A percentile compares a stretch with the other conserved stretches of the same genome.
phyloP scores from a whole-genome alignment of 2,329 filamentous ascomycete species.

The Calonectria ilicicola region DNA sequence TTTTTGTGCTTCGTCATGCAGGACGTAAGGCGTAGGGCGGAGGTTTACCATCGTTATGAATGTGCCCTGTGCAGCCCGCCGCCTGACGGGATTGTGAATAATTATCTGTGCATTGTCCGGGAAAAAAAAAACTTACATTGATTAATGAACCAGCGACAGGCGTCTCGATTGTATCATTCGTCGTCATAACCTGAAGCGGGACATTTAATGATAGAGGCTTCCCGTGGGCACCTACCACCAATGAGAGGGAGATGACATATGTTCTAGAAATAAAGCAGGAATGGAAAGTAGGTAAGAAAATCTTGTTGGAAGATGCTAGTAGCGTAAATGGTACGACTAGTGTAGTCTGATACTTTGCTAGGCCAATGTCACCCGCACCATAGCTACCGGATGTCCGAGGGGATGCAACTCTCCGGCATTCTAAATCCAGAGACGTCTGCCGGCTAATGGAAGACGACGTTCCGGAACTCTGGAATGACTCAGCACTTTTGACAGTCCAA shows the following conservation, averaged over 20 bases:
- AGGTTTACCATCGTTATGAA: background rate
- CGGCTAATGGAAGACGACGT: background rate
- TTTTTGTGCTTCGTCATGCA: background rate
- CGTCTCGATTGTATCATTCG: background rate
- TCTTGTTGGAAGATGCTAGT: conserved; percentile 22
- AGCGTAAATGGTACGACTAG: conserved; percentile 18
- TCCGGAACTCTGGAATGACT: background rate
- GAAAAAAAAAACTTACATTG: background rate
- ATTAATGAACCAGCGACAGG: background rate
- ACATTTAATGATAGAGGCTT: conserved; percentile 21
- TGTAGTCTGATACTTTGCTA: conserved; percentile 10
- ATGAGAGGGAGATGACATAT: conserved; percentile 15
- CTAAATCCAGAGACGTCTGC: background rate
- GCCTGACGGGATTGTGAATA: background rate
- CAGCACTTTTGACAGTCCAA: background rate
- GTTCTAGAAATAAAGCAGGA: conserved; percentile 33
- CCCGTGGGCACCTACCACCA: conserved; percentile 5
- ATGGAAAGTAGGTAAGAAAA: conserved; percentile 30
- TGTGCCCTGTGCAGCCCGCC: background rate
- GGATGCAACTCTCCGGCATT: background rate
- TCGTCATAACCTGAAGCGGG: conserved; percentile 24
- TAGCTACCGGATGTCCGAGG: background rate
- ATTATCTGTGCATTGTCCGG: background rate
- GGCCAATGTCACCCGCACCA: conserved; percentile 9
- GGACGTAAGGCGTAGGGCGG: background rate